Base-by-base conservation (phyloP, 163 green algal species). In the Prototheca wickerhamii region DNA sequence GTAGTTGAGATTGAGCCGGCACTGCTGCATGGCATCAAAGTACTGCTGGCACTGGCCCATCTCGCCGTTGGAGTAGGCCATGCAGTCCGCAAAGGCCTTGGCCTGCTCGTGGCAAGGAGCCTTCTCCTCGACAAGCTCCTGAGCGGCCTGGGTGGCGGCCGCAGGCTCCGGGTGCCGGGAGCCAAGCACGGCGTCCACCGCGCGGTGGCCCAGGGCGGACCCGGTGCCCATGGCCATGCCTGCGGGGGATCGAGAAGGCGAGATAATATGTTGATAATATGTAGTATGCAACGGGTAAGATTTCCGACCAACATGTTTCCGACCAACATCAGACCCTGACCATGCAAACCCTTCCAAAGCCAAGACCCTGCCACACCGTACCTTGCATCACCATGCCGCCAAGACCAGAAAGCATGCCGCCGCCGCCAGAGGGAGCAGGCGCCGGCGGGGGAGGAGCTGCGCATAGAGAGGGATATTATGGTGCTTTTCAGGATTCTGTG, bases 21-120 rank as follows among this genome's bases (percentile, higher is more conserved):
- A 96, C 66, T 86, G 58, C 82, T 96, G 90, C 83, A 98, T 90
- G 5, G 70, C 74, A 62, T 97, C 84, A 69, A 97, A 94, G 72
- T 96, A 97, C 68, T 85, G 89, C 79, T 93, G 84, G 82, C 92
- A 98, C 2, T 78, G 74, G 28, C 67, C 82, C 77, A 98, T 91
- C 53, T 98, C 88, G 34, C 82, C 87, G 49, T 77, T 83, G 68
- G 82, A 81, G 26, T 78, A 78, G 25, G 65, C 73, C 81, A 98
- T 94, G 83, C 92, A 98, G 58, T 98, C 92, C 4, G 84, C 72
- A 68, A 98, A 98, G 10, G 82, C 77, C 86, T 95, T 96, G 59
- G 89, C 79, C 68, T 95, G 85, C 7, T 82, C 69, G 4, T 62
- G 68, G 75, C 92, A 98, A 0, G 87, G 81, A 32, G 86, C 82